phyloP scores from a whole-genome alignment of 768 basidiomycete species.

The Mycena rebaudengoi region DNA sequence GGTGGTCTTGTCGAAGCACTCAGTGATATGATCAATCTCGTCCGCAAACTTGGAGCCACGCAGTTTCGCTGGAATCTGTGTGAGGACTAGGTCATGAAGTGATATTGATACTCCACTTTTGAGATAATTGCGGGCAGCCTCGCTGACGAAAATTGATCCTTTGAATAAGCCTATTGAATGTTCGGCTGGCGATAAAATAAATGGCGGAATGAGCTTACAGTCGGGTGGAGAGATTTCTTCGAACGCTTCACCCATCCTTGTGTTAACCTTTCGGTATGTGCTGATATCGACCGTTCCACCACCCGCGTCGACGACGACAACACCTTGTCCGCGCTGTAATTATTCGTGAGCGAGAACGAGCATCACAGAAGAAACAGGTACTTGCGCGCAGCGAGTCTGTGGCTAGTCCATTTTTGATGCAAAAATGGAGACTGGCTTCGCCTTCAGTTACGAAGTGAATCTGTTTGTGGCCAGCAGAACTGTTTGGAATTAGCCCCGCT shows the following conservation, averaged over 20 bases:
- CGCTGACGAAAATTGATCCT: slow-evolving; percentile 62
- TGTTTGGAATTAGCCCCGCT: slow-evolving; percentile 53
- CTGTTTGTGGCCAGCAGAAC: slow-evolving; percentile 44
- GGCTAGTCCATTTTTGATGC: slow-evolving; percentile 49
- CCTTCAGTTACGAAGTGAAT: slow-evolving; percentile 63
- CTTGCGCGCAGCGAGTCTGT: slow-evolving; percentile 37
- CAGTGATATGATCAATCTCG: slow-evolving; percentile 51
- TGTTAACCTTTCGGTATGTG: slow-evolving; percentile 52
- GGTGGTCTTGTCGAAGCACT: slow-evolving; percentile 54
- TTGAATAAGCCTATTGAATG: slow-evolving; percentile 53
- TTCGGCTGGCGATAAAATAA: not conserved
- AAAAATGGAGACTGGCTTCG: slow-evolving; percentile 63
- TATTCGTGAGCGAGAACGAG: slow-evolving; percentile 19
- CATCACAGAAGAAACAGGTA: slow-evolving; percentile 2
- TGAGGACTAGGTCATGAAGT: too few relatives aligned
- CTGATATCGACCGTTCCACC: slow-evolving; percentile 70
- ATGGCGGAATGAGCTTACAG: slow-evolving; percentile 44
- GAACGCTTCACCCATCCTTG: slow-evolving; percentile 41
- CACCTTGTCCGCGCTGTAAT: slow-evolving; percentile 37
- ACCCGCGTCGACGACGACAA: slow-evolving; percentile 62
- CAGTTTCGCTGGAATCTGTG: slow-evolving; percentile 50
- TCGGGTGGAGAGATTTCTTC: slow-evolving; percentile 59
- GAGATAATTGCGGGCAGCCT: slow-evolving; percentile 51
- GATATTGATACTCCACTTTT: slow-evolving; percentile 38
- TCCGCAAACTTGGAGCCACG: slow-evolving; percentile 48